These are phyloP conservation scores for Ceratocystis colombiana DNA, from an alignment of 2,329 filamentous ascomycete species.

Conservation along the genomic window DNA sequence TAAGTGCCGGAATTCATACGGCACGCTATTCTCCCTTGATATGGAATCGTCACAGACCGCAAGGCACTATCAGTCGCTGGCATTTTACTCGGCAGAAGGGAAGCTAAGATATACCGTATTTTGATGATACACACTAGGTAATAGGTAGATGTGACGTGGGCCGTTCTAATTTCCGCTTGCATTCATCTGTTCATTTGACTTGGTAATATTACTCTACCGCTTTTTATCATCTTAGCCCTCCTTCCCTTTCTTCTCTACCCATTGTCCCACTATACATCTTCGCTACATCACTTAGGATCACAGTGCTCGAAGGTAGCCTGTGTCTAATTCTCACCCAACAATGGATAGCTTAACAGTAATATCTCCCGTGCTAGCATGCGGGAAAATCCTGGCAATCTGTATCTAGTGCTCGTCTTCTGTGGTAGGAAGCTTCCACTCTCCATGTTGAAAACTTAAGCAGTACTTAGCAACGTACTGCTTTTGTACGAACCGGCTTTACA, in stretches of 20 bases:
- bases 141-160: too few species aligned
- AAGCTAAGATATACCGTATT: too few species aligned
- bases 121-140: too few species aligned
- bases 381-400: constrained; percentile 40
- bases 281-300: neutral
- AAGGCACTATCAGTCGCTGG: too few species aligned
- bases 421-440: neutral
- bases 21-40: too few species aligned
- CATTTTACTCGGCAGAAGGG: too few species aligned
- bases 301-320: constrained; percentile 53
- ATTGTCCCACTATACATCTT: neutral
- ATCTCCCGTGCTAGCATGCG: constrained; percentile 54
- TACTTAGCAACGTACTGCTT: neutral
- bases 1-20: too few species aligned
- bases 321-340: constrained; percentile 60
- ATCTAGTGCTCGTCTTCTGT: constrained; percentile 56
- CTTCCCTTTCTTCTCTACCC: neutral
- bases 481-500: constrained; percentile 56
- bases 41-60: too few species aligned
- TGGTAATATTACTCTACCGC: neutral
- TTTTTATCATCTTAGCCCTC: neutral
- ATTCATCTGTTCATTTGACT: neutral
- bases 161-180: neutral
- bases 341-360: constrained; percentile 61
- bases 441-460: neutral